Evolutionary conservation across 176 grass and related monocot species (phyloP).

Genomic region (Oryza longistaminata): DNA sequence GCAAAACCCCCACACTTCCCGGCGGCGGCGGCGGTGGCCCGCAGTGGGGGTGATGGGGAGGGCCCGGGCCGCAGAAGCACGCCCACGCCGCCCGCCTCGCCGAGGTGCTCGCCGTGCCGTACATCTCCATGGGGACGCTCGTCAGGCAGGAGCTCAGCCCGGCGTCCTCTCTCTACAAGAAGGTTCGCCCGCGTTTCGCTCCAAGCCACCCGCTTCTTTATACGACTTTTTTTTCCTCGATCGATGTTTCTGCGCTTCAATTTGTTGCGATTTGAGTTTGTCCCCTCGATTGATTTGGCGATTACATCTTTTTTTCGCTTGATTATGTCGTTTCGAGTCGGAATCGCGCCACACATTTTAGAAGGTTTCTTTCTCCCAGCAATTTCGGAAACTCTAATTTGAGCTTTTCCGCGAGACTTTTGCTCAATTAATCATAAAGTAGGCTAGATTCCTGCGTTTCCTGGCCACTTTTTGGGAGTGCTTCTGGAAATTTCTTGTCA

Average conservation of each 20-base stretch:
- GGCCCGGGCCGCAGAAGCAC: slow-evolving; percentile 77
- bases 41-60: slow-evolving; percentile 94
- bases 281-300: neutral
- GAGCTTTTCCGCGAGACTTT: neutral
- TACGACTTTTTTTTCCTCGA: neutral
- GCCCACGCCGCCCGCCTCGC: slow-evolving; percentile 84
- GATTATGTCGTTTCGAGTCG: neutral
- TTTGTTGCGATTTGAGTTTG: neutral
- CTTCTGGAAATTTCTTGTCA: slow-evolving; percentile 33
- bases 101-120: slow-evolving; percentile 75
- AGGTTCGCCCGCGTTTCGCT: slow-evolving; percentile 37
- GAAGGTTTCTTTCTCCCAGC: neutral
- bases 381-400: neutral
- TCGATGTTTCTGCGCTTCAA: neutral
- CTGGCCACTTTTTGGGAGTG: neutral
- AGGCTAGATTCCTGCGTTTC: neutral
- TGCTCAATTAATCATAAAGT: neutral
- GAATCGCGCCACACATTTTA: neutral
- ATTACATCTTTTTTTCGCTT: neutral
- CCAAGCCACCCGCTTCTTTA: neutral
- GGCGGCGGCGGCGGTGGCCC: slow-evolving; percentile 38
- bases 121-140: slow-evolving; percentile 94
- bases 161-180: slow-evolving; percentile 64
- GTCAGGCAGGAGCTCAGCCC: slow-evolving; percentile 76
- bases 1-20: too few species aligned